A percentile compares a stretch with the other conserved stretches of the same genome.
Evolutionary conservation across 2,329 filamentous ascomycete species (phyloP).

Genomic region (Talaromyces sp.): DNA sequence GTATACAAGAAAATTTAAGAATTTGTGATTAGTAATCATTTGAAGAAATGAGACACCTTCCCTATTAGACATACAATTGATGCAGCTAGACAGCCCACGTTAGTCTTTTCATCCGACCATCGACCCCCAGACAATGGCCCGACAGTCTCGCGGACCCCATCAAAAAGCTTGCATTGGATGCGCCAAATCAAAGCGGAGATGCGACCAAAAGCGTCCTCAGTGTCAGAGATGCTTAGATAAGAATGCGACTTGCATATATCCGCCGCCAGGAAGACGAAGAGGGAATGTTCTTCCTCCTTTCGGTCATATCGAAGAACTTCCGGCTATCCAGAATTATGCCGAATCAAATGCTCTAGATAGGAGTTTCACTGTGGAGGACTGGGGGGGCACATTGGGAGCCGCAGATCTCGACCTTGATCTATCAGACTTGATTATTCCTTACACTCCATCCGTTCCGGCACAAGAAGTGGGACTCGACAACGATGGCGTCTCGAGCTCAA

Average conservation of each 20-base stretch:
- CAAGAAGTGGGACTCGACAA: background rate
- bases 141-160: background rate
- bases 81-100: background rate
- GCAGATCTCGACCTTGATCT: background rate
- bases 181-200: constrained; percentile 1
- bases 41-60: background rate
- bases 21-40: background rate
- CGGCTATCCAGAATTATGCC: background rate
- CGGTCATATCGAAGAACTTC: background rate
- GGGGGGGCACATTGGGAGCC: background rate
- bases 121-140: background rate
- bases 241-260: background rate
- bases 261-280: background rate
- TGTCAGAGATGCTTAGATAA: background rate
- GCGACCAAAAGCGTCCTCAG: background rate
- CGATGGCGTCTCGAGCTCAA: background rate
- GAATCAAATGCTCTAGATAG: background rate
- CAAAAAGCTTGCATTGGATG: background rate
- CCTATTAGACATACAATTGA: too few relatives aligned
- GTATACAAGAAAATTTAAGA: background rate
- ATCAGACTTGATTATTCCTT: background rate
- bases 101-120: background rate
- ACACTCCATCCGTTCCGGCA: background rate
- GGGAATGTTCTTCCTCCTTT: background rate
- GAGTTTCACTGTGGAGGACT: background rate